Base-by-base conservation (phyloP, 2,329 filamentous ascomycete species). In the Calonectria hawksworthii region DNA sequence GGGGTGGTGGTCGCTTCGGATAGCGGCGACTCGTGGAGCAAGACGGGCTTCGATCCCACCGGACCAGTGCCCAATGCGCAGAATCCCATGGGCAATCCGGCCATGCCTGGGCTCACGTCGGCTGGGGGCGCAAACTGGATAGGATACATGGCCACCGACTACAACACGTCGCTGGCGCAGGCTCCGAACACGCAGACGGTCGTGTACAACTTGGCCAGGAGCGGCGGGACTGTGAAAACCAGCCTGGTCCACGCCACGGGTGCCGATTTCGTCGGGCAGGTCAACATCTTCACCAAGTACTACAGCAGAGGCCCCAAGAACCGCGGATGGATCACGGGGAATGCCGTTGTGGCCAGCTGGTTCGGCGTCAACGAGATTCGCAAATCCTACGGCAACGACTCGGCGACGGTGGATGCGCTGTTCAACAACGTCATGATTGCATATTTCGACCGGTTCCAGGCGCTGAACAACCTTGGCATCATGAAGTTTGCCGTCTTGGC, bases 41-140 rank as follows among this genome's bases (percentile, higher is more conserved):
- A 83, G 28, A 83, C 82, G 0, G 89, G 89, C 13, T 94, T 94
- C 83, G 84, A 92, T 73, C 84, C 88, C 52, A 87, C 83, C 13
- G 85, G 86, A 28, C 82, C 86, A 0, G 87, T 91, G 41, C 91
- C 92, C 1, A 89, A 86, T 10, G 76, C 85, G 2, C 81, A 85
- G 0, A 92, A 93, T 75, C 91, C 92, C 0, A 85, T 94, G 50
- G 92, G 92, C 1, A 94, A 94, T 78, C 92, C 92, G 0, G 75
- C 85, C 0, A 90, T 90, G 75, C 89, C 88, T 0, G 87, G 89
- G 30, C 87, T 83, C 75, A 90, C 89, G n/a, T 86, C 88, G 0
- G 83, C 86, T 10, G 88, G 88, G 23, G 89, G 89, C 16, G 80
- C 85, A 26, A 90, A 91, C 77, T 91, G 89, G 89, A 84, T 90